Evolutionary conservation across 2,329 filamentous ascomycete genomes (phyloP), one percentile per base, ranked within the genome.

Genomic region (Lasiodiplodia sp.): DNA sequence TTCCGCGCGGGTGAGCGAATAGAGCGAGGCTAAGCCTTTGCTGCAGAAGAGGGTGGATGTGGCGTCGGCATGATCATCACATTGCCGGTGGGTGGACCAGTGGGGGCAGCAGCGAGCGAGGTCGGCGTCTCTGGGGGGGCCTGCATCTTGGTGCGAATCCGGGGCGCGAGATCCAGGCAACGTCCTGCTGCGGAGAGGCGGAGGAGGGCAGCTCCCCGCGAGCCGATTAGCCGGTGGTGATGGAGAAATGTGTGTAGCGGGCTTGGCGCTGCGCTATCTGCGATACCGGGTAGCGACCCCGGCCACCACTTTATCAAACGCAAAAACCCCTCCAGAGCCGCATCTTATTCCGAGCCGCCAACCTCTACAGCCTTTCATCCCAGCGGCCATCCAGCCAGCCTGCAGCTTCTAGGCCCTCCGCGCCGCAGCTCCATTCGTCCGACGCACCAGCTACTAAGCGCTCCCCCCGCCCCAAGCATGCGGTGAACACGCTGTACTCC

Each of bases 211-310:
- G 25, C 23, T 10, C n/a, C 14, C 25, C 6, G 57, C 57, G 25
- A 52, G 60, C 60, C 60, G 60, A 38, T 51, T 64, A 64, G 60
- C 60, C 60, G 60, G 38, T n/a, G 25, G 28, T 28, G 53, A 25
- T 21, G 34, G 38, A 25, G 56, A 16, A 37, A 18, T 12, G 55
- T n/a, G 53, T 10, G 28, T n/a, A 40, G n/a, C 14, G 37, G 18
- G 56, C 56, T 62, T 62, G 40, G 58, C 58, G 16, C 23, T 14
- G 21, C 28, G 10, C 44, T 60, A 38, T 16, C 23, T 44, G 56
- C 56, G 56, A 60, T 60, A 60, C 56, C 56, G 56, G 56, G 38
- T 38, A 14, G 7, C 12, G 10, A 37, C n/a, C 56, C 37, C 12
- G 38, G 37, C 37, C 37, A 18, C 23, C 56, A 11, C 56, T 47